Percentiles rank a stretch among this genome's conserved stretches.
These are phyloP conservation scores for Coleophoma crateriformis DNA, from an alignment of 2,329 filamentous ascomycete species.

Conservation along the genomic window DNA sequence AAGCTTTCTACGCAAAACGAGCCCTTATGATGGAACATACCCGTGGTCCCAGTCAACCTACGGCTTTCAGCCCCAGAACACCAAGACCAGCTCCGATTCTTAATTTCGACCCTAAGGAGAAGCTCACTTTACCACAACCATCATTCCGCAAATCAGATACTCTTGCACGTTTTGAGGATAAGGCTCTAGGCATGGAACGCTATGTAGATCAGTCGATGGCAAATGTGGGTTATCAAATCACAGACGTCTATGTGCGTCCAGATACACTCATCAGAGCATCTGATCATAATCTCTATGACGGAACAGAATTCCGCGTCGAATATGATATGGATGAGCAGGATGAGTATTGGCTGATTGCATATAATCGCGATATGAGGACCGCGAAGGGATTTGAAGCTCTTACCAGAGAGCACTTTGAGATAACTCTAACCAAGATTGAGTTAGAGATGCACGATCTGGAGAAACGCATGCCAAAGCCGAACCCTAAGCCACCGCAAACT, in stretches of 20 bases:
- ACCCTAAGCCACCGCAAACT: conserved; percentile 92
- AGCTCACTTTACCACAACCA: conserved; percentile 70
- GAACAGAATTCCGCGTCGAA: conserved; percentile 68
- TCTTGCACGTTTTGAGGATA: conserved; percentile 77
- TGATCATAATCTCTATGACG: conserved; percentile 55
- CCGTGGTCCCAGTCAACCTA: conserved; percentile 7
- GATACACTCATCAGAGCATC: conserved; percentile 64
- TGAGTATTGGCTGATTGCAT: conserved; percentile 85
- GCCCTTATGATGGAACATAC: conserved; percentile 27
- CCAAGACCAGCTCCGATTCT: conserved; percentile 69
- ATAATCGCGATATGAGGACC: conserved; percentile 72
- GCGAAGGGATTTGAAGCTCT: conserved; percentile 70
- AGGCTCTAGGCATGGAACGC: conserved; percentile 76
- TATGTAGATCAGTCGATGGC: conserved; percentile 97
- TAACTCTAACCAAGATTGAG: conserved; percentile 97
- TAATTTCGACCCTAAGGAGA: conserved; percentile 75
- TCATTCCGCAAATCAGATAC: conserved; percentile 73
- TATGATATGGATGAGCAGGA: conserved; percentile 99
- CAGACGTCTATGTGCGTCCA: conserved; percentile 77
- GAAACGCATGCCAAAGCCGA: conserved; percentile 93
- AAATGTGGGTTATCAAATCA: conserved; percentile 92
- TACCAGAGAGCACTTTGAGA: conserved; percentile 91
- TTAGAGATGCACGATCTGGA: conserved; percentile 97
- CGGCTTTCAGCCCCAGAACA: conserved; percentile 40
- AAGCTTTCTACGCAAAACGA: conserved; percentile 49